Conservation (phyloP, 768 basidiomycete genomes). For the Phylloporus sp. region DNA sequence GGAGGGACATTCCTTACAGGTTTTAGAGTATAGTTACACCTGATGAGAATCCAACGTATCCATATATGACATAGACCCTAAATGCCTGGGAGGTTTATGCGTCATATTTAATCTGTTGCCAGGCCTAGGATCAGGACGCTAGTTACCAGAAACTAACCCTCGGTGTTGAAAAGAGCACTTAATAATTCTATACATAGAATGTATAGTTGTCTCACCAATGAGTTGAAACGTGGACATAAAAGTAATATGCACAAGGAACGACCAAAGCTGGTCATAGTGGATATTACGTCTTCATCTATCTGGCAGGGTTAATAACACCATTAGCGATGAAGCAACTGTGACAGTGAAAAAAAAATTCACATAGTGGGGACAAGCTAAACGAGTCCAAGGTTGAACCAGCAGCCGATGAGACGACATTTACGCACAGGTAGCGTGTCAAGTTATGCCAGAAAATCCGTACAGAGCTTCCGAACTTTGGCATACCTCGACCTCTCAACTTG, state of each 20-base stretch:
- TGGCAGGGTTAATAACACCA: background rate
- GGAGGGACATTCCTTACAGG: background rate
- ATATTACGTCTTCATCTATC: background rate
- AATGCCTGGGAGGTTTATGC: background rate
- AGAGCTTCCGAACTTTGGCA: too few species aligned
- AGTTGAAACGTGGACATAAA: background rate
- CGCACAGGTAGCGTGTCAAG: too few species aligned
- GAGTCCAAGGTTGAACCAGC: too few species aligned
- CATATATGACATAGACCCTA: background rate
- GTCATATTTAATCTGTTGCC: background rate
- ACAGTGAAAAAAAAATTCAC: too few species aligned
- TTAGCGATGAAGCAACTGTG: too few species aligned
- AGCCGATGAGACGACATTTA: too few species aligned
- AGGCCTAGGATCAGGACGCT: too few species aligned
- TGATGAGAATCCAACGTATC: background rate
- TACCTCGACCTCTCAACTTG: too few species aligned
- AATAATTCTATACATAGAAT: background rate
- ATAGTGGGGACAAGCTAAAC: too few species aligned
- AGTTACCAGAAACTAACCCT: background rate
- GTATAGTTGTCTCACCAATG: background rate
- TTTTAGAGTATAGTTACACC: background rate
- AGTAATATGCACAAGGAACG: background rate
- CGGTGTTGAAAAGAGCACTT: background rate
- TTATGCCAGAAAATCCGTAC: too few species aligned
- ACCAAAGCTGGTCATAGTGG: too few species aligned